Base-by-base conservation (phyloP, 441 rosid genomes). In the Cnidoscolus chayamansa region DNA sequence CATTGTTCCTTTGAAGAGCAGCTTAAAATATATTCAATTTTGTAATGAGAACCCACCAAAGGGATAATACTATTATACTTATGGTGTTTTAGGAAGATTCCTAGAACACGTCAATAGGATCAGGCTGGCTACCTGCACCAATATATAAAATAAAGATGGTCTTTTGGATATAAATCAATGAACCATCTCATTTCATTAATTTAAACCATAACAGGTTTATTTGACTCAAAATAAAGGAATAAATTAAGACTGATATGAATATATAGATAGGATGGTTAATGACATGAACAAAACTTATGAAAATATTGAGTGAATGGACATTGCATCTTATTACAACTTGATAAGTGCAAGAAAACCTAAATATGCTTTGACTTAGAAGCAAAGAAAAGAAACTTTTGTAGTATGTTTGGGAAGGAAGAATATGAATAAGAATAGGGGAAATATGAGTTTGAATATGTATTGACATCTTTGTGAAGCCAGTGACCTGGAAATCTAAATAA, bases 31-130 rank as follows among this genome's bases (percentile, higher is more conserved):
- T 45, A 8, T 70, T 57, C 17, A 12, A 11, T 37, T 45, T 47
- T 50, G 20, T 0, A 54, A 40, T 20, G 63, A 10, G 1, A n/a
- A 6, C 19, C 59, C 55, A 4, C 2, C 48, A 4, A 9, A 70
- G 53, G 63, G 56, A 61, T 19, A 4, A 16, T 53, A 20, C n/a
- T 19, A 56, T 64, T 49, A 50, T 76, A 50, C 57, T 30, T 68
- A 3, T 37, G 61, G 55, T 49, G 73, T 69, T 70, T 64, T 71
- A 72, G 65, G 70, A 69, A 65, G 32, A 68, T 72, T 70, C 67
- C 72, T 72, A 25, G 59, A 67, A 35, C 55, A 48, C 65, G 6
- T 62, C 66, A 73, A 63, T 40, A 60, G 55, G 66, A 50, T 59
- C 63, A 62, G 50, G 60, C 57, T 51, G 67, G 40, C 47, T 16